These are phyloP conservation scores for Melaleuca quinquenervia DNA, from an alignment of 345 rosid genomes.

Conservation along the genomic window DNA sequence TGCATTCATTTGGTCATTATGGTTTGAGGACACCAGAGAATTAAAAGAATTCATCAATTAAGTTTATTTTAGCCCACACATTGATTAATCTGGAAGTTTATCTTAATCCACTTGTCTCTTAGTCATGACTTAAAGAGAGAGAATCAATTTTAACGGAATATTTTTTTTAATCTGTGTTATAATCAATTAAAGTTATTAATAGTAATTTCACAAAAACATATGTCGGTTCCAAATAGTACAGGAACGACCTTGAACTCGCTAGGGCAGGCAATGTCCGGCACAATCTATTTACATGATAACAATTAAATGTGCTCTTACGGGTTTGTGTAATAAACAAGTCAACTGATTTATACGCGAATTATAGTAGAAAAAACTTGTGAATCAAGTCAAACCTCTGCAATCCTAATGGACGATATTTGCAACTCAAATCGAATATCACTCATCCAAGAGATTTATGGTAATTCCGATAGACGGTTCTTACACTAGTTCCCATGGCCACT, in stretches of 20 bases:
- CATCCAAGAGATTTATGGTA: too few species aligned
- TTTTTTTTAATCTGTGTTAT: background rate
- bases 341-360: background rate
- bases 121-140: background rate
- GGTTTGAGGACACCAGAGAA: background rate
- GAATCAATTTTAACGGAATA: background rate
- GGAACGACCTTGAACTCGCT: background rate
- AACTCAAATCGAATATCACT: too few species aligned
- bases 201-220: background rate
- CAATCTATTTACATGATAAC: background rate
- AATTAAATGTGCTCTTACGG: background rate
- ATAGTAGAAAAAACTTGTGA: too few species aligned
- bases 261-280: background rate
- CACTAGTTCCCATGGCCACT: too few species aligned
- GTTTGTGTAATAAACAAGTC: background rate
- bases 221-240: background rate
- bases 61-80: background rate
- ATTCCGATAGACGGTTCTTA: too few species aligned
- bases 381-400: too few species aligned
- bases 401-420: too few species aligned
- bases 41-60: background rate
- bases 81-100: background rate
- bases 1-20: background rate
- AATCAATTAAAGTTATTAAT: background rate
- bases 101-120: background rate